These are phyloP conservation scores for Pelargonium myrrhifolium DNA, from an alignment of 441 rosid genomes.

Conservation along the genomic window DNA sequence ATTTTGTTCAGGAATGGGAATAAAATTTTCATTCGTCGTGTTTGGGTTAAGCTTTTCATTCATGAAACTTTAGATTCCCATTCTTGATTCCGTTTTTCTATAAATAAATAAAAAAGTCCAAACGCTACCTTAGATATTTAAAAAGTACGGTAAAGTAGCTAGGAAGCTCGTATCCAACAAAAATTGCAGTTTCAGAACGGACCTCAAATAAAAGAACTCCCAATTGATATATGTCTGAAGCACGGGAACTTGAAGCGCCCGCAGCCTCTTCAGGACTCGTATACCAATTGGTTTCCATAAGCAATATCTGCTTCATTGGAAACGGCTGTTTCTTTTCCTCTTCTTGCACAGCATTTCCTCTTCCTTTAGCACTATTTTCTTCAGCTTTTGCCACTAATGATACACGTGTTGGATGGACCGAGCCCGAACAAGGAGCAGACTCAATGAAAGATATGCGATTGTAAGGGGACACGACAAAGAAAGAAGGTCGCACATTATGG, in stretches of 20 bases:
- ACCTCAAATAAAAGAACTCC: constrained; percentile 96
- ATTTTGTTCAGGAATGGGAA: too few species aligned
- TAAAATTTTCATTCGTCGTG: too few species aligned
- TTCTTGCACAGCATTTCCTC: constrained; percentile 30
- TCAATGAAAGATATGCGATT: constrained; percentile 16
- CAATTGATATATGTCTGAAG: constrained; percentile 75
- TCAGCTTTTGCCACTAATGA: constrained; percentile 30
- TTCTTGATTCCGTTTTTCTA: too few species aligned
- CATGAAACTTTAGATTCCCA: too few species aligned
- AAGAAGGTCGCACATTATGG: constrained; percentile 21
- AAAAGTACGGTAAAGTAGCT: neutral
- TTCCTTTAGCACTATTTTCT: constrained; percentile 35
- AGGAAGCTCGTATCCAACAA: neutral
- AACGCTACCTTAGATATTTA: neutral
- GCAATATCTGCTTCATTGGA: constrained; percentile 83
- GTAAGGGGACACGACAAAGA: constrained; percentile 16
- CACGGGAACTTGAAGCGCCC: constrained; percentile 53
- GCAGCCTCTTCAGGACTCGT: constrained; percentile 78
- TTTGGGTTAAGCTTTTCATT: too few species aligned
- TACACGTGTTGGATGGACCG: constrained; percentile 25
- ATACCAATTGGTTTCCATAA: constrained; percentile 81
- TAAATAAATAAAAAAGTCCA: constrained; percentile 7
- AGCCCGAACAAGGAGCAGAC: constrained; percentile 29
- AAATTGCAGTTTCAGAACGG: constrained; percentile 15
- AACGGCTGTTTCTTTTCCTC: constrained; percentile 67